Base-by-base conservation (phyloP, 2,329 filamentous ascomycete genomes). In the Microdochium nivale region DNA sequence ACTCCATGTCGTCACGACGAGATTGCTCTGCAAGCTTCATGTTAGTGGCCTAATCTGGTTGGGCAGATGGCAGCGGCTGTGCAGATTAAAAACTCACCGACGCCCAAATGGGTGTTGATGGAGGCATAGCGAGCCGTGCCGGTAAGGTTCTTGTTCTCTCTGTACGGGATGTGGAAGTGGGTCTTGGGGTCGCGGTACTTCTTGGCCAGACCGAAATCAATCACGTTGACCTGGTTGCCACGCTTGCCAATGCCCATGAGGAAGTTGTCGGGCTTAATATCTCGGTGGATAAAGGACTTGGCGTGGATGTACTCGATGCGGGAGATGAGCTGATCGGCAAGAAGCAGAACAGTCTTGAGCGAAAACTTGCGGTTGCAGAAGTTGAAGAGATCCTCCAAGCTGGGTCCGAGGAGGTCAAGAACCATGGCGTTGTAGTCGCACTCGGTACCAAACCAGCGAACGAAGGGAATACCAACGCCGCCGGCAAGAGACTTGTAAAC, bases 391-490 rank as follows among this genome's bases (percentile, higher is more conserved):
- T 99, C 94, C 74, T 99, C 94, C 72, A 99, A 76, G 65, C 87
- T 94, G 60, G 94, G 94, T 37, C 94, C 94, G 53, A 99, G 87
- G 25, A 99, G 85, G 67, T 99, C 94, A 59, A 97, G 84, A 50
- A 99, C 94, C 94, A 99, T 97, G 70, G 94, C 94, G 74, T 99
- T 97, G 84, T 99, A 97, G 77, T 97, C 94, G 73, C 92, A 97
- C 75, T 99, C 94, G 55, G 92, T 97, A 61, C 94, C 94, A 72
- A 97, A 99, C 94, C 94, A 99, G 74, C 92, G 90, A 67, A 99
- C 94, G 66, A 97, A 97, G 48, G 94, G 94, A 59, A 99, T 99
- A 55, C 94, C 94, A 62, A 97, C 94, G 70, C 94, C 94, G 60
- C 94, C 94, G 52, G 94, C 94, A 50, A 99, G 88, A 24, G 82